Base-by-base conservation (phyloP, 163 green algal species). In the Volvox carteri region DNA sequence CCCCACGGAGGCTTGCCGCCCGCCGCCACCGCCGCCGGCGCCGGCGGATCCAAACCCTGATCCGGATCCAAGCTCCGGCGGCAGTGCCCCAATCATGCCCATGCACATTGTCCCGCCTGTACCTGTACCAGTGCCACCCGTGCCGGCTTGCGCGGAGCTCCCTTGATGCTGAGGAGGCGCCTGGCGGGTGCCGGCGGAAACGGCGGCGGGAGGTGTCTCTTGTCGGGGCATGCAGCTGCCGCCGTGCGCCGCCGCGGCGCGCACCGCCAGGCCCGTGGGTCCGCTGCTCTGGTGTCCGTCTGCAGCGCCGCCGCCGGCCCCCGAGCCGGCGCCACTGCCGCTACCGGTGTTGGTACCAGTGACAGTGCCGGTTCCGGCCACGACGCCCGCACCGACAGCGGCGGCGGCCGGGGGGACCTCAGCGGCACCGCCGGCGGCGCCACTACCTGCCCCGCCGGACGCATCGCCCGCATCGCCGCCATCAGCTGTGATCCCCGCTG, bases 121-220 rank as follows among this genome's bases (percentile, higher is more conserved):
- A 4, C 58, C 78, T 0, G 37, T 75, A 18, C 39, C 78, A 21
- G 28, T 72, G 54, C 41, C n/a, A n/a, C n/a, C 52, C 54, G 30
- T 65, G 42, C 58, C 70, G 41, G 56, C 42, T 41, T 23, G 19
- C 54, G 54, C 28, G 54, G 19, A 65, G 54, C 54, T 65, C 3
- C 19, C 19, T 2, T 23, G 54, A 23, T 23, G 5, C 8, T 23
- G 54, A 65, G 54, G 19, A 65, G 16, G 78, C 30, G 33, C 67
- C 30, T 74, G 68, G 0, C 68, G 83, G 9, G 67, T 81, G 68
- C 68, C 83, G 0, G 25, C 83, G 11, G 68, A 75, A 25, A 88
- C 83, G 50, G 44, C 83, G 48, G 44, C 28, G 0, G 83, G 83
- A 5, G 83, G 83, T 39, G 83, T 88, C 68, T 88, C 83, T 14